phyloP scores from a whole-genome alignment of 441 rosid genomes.

The Mallotus japonicus region DNA sequence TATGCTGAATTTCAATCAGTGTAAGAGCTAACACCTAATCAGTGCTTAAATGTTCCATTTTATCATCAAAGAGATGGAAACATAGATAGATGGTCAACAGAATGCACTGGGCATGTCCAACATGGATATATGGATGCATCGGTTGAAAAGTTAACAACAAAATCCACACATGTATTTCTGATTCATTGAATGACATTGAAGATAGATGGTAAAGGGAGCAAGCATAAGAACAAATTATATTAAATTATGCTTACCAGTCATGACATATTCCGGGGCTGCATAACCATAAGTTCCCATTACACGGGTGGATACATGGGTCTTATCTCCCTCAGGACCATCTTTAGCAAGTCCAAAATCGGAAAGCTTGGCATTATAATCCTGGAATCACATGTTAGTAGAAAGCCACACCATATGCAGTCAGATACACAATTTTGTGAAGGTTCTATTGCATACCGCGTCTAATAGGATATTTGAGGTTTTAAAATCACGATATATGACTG shows the following conservation, averaged over 20 bases:
- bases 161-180: neutral
- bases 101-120: neutral
- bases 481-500: conserved; percentile 91
- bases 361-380: conserved; percentile 92
- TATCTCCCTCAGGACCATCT: conserved; percentile 93
- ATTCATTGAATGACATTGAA: neutral
- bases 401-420: conserved; percentile 2
- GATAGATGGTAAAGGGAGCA: neutral
- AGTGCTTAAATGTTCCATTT: neutral
- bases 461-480: conserved; percentile 87
- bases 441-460: conserved; percentile 59
- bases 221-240: neutral
- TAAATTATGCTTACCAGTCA: conserved; percentile 61
- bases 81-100: neutral
- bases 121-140: neutral
- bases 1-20: neutral
- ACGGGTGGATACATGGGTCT: conserved; percentile 91
- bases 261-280: conserved; percentile 93
- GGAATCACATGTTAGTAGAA: conserved; percentile 32
- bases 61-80: neutral
- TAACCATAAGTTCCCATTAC: conserved; percentile 96
- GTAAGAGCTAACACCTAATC: neutral
- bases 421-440: neutral
- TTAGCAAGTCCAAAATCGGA: conserved; percentile 95
- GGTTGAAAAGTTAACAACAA: neutral